Conservation (phyloP, 164 flowering plant genomes). For the Warburgia ugandensis region DNA sequence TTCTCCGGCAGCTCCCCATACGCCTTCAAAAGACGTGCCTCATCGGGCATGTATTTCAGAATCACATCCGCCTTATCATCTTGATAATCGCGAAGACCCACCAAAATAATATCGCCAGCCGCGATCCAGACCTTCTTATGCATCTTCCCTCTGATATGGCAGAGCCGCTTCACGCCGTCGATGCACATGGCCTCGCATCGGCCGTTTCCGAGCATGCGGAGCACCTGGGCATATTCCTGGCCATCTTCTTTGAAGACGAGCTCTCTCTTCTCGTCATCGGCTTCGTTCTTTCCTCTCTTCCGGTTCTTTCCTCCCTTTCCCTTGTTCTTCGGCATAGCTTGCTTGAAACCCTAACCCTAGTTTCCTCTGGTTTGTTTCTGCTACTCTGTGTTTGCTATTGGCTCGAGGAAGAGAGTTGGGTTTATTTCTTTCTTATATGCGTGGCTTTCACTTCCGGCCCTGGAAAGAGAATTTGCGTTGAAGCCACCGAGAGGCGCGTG, state of each 20-base stretch:
- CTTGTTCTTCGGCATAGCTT: slow-evolving; percentile 29
- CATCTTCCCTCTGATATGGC: slow-evolving; percentile 27
- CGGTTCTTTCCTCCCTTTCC: slow-evolving; percentile 31
- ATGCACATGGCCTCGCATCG: slow-evolving; percentile 55
- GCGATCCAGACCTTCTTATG: slow-evolving; percentile 31
- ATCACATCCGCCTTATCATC: slow-evolving; percentile 26
- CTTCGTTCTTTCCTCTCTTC: slow-evolving; percentile 30
- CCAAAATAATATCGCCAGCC: slow-evolving; percentile 24
- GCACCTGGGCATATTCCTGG: slow-evolving; percentile 26
- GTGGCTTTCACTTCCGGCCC: too few relatives aligned
- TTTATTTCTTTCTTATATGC: too few relatives aligned
- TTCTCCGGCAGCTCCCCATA: slow-evolving; percentile 25
- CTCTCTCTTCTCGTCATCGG: slow-evolving; percentile 28
- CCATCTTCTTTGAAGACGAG: slow-evolving; percentile 28
- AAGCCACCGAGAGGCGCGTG: too few relatives aligned
- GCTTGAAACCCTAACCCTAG: slow-evolving; percentile 11
- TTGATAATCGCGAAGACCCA: slow-evolving; percentile 25
- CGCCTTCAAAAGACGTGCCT: slow-evolving; percentile 22
- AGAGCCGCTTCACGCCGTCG: slow-evolving; percentile 27
- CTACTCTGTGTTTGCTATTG: background rate
- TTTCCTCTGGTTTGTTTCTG: background rate
- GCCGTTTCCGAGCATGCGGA: slow-evolving; percentile 46
- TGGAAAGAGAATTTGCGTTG: too few relatives aligned
- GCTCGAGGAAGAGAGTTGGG: too few relatives aligned
- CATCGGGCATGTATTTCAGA: slow-evolving; percentile 27